phyloP scores from a whole-genome alignment of 2,329 filamentous ascomycete genomes.

The Microsporum ferrugineum region DNA sequence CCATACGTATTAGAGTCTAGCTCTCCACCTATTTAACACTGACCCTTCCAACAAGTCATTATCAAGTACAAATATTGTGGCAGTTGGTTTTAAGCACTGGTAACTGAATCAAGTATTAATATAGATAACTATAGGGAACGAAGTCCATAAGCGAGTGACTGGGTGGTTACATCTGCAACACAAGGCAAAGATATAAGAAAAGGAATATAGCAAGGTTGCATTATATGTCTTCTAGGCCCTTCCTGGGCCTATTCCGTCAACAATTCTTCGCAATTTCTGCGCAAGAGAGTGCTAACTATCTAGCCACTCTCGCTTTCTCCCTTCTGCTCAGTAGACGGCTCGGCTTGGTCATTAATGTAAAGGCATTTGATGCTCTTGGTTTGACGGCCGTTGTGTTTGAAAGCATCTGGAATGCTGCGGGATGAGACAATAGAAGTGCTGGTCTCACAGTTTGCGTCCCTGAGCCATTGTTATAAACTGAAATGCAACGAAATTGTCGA shows the following conservation, averaged over 20 bases:
- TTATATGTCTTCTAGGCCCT: not conserved
- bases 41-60: not conserved
- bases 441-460: not conserved
- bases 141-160: conserved; percentile 2
- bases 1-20: no score
- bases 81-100: not conserved
- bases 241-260: not conserved
- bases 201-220: not conserved
- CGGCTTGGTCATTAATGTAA: not conserved
- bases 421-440: not conserved
- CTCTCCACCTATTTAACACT: not conserved
- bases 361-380: conserved; percentile 1
- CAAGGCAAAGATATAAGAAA: not conserved
- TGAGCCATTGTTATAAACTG: not conserved
- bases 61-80: not conserved
- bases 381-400: not conserved
- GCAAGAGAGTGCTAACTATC: not conserved
- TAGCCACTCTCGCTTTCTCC: not conserved
- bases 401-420: not conserved
- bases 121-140: not conserved
- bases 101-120: not conserved
- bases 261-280: not conserved
- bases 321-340: not conserved
- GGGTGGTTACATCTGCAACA: not conserved
- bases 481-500: not conserved